Conservation (phyloP, 2,329 filamentous ascomycete genomes). For the Penicillium sp. region DNA sequence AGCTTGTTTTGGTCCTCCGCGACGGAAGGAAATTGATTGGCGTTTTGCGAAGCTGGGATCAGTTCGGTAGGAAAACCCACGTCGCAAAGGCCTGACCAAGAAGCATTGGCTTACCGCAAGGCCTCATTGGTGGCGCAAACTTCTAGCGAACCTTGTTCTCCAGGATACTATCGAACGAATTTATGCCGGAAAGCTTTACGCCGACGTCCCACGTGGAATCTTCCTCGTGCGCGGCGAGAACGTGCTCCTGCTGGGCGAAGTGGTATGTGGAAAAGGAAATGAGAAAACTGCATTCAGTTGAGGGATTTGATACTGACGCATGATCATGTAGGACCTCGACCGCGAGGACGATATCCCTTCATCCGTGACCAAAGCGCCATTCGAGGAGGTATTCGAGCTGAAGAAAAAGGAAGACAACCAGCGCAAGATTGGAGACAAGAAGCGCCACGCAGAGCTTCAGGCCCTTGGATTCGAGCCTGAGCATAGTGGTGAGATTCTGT, state of each 20-base stretch:
- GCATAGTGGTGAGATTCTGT: constrained; percentile 71
- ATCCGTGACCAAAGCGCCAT: constrained; percentile 66
- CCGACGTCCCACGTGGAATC: constrained; percentile 81
- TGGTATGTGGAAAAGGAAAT: constrained; percentile 51
- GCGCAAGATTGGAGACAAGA: constrained; percentile 74
- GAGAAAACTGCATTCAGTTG: background rate
- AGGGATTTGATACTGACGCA: constrained; percentile 5
- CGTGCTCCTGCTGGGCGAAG: constrained; percentile 91
- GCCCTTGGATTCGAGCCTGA: constrained; percentile 87
- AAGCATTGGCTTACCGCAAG: constrained; percentile 6
- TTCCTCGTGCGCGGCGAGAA: constrained; percentile 96
- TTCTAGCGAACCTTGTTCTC: constrained; percentile 84
- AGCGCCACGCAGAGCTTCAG: constrained; percentile 68
- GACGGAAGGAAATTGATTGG: constrained; percentile 94
- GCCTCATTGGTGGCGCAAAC: background rate
- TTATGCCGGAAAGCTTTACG: constrained; percentile 73
- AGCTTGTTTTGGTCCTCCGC: constrained; percentile 85
- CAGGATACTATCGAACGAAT: constrained; percentile 90
- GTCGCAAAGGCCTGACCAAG: constrained; percentile 4
- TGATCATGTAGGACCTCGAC: constrained; percentile 72
- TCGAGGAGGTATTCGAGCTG: constrained; percentile 69
- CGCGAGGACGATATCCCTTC: constrained; percentile 84
- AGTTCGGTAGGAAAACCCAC: constrained; percentile 71
- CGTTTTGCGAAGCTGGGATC: constrained; percentile 92
- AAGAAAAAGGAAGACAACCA: constrained; percentile 70